Evolutionary conservation across 768 basidiomycete genomes (phyloP).

Genomic region (Candolleomyces eurysporus): DNA sequence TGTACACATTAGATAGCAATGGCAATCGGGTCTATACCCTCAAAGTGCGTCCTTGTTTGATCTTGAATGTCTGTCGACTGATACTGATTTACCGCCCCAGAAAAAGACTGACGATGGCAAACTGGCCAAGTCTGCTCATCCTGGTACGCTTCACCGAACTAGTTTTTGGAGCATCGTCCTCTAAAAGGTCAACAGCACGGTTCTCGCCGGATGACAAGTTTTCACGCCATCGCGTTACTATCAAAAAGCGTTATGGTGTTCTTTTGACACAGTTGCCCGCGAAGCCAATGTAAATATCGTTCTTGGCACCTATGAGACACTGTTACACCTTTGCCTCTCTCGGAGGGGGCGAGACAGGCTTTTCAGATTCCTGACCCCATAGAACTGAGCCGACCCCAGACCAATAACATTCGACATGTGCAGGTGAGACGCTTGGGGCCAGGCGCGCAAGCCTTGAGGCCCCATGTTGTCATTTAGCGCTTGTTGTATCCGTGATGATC

Average conservation of each 20-base stretch:
- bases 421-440: too few relatives aligned
- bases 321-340: not conserved
- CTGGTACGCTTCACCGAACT: conserved; percentile 58
- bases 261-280: conserved; percentile 87
- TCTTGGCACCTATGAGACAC: not conserved
- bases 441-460: too few relatives aligned
- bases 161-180: not conserved
- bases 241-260: conserved; percentile 90
- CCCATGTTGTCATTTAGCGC: too few relatives aligned
- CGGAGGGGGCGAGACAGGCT: too few relatives aligned
- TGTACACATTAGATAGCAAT: conserved; percentile 81
- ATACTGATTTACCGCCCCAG: conserved; percentile 37
- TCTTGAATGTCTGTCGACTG: not conserved
- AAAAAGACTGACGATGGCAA: conserved; percentile 81
- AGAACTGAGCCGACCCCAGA: too few relatives aligned
- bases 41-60: conserved; percentile 56
- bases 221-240: conserved; percentile 93
- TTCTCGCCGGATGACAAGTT: conserved; percentile 99
- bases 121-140: conserved; percentile 94
- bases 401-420: too few relatives aligned
- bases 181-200: conserved; percentile 57
- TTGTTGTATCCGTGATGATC: too few relatives aligned
- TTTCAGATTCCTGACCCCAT: too few relatives aligned
- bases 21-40: conserved; percentile 91
- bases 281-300: conserved; percentile 70